Conservation (phyloP, 208 protist genomes). For the Trypanosoma brucei region DNA sequence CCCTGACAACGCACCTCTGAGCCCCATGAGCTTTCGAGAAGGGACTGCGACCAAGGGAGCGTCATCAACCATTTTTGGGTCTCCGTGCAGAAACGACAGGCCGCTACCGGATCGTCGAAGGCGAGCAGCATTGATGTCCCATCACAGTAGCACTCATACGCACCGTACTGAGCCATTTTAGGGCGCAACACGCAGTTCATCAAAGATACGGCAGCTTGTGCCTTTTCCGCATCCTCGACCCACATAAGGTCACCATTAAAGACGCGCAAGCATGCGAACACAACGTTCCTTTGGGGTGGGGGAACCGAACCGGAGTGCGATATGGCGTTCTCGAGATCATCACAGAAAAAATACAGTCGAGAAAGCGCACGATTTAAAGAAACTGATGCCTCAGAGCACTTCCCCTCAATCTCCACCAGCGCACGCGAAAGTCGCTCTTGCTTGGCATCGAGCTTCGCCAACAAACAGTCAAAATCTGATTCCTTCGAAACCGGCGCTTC, state of each 20-base stretch:
- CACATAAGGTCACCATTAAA: slow-evolving; percentile 52
- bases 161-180: slow-evolving; percentile 79
- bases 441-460: slow-evolving; percentile 29
- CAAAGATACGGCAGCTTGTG: slow-evolving; percentile 52
- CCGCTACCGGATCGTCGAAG: slow-evolving; percentile 61
- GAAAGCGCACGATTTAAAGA: slow-evolving; percentile 31
- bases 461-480: slow-evolving; percentile 22
- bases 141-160: slow-evolving; percentile 84
- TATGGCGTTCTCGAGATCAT: slow-evolving; percentile 64
- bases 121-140: slow-evolving; percentile 74
- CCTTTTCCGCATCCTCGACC: slow-evolving; percentile 49
- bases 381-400: slow-evolving; percentile 36
- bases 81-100: slow-evolving; percentile 79
- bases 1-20: slow-evolving; percentile 25
- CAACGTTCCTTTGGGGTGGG: slow-evolving; percentile 56
- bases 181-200: slow-evolving; percentile 64
- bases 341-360: slow-evolving; percentile 80
- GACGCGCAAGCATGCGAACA: slow-evolving; percentile 73
- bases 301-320: slow-evolving; percentile 16
- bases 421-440: slow-evolving; percentile 65
- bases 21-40: slow-evolving; percentile 36
- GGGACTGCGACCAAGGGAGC: slow-evolving; percentile 65
- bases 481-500: slow-evolving; percentile 4
- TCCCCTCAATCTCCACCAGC: slow-evolving; percentile 53
- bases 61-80: slow-evolving; percentile 71